Percentiles rank a stretch among this genome's conserved stretches.
Evolutionary conservation across 1,284 basidiomycete species (phyloP).

Genomic region (Puccinia polysora): DNA sequence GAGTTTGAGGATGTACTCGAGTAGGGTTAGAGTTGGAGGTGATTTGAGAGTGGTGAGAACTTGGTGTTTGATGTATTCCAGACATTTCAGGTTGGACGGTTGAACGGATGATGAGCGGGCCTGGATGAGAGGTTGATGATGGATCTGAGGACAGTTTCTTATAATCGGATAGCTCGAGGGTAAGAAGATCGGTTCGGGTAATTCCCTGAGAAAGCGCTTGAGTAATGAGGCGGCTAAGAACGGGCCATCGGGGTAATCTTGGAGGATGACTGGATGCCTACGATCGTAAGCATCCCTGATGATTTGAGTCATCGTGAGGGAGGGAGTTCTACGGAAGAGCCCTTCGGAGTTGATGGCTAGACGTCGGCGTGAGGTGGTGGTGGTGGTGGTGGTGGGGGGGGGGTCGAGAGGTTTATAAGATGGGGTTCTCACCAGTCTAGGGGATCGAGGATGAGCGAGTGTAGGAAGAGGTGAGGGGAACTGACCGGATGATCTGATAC

Average conservation of each 20-base stretch:
- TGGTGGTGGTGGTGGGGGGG: too few relatives aligned
- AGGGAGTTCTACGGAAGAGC: conserved; percentile 37
- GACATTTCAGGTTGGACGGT: not conserved
- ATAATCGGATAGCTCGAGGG: conserved; percentile 31
- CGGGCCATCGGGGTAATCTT: conserved; percentile 31
- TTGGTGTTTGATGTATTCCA: conserved; percentile 10
- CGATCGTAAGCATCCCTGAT: conserved; percentile 40
- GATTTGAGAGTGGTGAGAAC: not conserved
- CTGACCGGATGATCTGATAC: conserved; percentile 40
- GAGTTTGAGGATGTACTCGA: conserved; percentile 24
- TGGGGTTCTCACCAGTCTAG: too few relatives aligned
- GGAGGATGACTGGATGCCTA: conserved; percentile 22
- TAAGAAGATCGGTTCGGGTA: conserved; percentile 26
- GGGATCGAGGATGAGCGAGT: not conserved
- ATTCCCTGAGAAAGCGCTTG: conserved; percentile 31
- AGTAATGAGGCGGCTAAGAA: conserved; percentile 32
- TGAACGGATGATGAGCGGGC: not conserved
- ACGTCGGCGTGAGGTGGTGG: too few relatives aligned
- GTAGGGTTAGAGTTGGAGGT: not conserved
- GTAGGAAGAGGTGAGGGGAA: not conserved
- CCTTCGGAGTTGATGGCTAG: conserved; percentile 32
- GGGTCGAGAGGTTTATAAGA: too few relatives aligned
- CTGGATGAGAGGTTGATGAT: conserved; percentile 12
- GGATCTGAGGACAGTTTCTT: conserved; percentile 10
- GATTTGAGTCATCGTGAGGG: conserved; percentile 23